Base-by-base conservation (phyloP, 2,329 filamentous ascomycete species). In the Camillea tinctor region DNA sequence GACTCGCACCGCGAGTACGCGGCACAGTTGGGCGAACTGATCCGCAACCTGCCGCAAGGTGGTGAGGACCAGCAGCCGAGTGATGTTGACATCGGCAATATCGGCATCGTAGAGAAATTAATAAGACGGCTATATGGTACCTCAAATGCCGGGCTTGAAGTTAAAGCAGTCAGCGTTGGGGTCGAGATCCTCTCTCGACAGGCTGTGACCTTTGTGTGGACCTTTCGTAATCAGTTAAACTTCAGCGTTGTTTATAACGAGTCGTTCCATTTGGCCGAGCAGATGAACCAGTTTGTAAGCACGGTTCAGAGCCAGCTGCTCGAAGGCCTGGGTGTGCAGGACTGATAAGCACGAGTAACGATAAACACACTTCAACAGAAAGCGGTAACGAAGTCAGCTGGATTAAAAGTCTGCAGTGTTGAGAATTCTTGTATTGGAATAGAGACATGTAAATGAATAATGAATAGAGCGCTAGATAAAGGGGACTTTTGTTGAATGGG, bases 231-330 rank as follows among this genome's bases (percentile, higher is more conserved):
- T 50, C 65, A 69, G 61, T 57, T 75, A 55, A 72, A 65, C 36
- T 57, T 75, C 26, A 68, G 68, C 20, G 67, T 65, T 20, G 70
- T 71, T 19, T 76, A 72, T 60, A 74, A 76, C 26, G 67, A 72
- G 56, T 65, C 71, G 8, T 76, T 69, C 58, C 68, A 75, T 40
- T 65, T 65, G 1, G 57, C 30, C 6, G 59, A 50, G 1, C 70
- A 68, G 57, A 71, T 74, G 64, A 50, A 26, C 5, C 60, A 62
- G 50, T 66, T 74, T 55, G 57, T 72, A 15, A 22, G 26, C 9
- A 63, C 60, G 22, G 60, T 71, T 22, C 65, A 78, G 57, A 55
- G 17, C 17, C 54, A 60, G 52, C 52, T 66, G 22, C 55, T 65
- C 7, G 54, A 62, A 40, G 60, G 58, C n/a, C 54, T 63, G 48